Conservation (phyloP, 495 filamentous ascomycete genomes). For the Penicillium simplicissimum region DNA sequence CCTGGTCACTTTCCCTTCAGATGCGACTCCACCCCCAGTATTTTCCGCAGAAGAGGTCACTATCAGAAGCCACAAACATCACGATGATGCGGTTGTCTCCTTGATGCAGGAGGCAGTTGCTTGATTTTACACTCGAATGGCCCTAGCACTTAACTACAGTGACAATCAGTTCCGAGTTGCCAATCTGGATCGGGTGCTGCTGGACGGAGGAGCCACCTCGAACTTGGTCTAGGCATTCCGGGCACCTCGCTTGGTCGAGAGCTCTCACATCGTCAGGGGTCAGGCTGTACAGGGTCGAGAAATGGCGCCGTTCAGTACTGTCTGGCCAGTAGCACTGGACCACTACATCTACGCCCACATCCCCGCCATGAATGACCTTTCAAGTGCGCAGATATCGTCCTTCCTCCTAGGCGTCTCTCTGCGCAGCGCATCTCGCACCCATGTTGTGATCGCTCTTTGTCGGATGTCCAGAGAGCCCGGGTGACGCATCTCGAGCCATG, state of each 20-base stretch:
- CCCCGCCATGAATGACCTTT: conserved; percentile 7
- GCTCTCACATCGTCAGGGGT: conserved; percentile 9
- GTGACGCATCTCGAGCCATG: conserved; percentile 1
- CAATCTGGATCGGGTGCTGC: too few relatives aligned
- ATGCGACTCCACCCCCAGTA: too few relatives aligned
- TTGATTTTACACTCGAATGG: too few relatives aligned
- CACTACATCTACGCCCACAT: conserved; percentile 11
- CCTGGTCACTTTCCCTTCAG: too few relatives aligned
- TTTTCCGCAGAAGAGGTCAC: too few relatives aligned
- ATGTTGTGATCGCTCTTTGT: conserved; percentile 4
- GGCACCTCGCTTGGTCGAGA: conserved; percentile 10
- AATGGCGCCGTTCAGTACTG: conserved; percentile 12
- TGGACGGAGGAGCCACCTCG: too few relatives aligned
- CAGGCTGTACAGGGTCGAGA: conserved; percentile 10
- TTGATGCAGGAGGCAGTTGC: too few relatives aligned
- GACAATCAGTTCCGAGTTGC: too few relatives aligned
- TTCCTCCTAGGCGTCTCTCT: conserved; percentile 5
- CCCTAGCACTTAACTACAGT: too few relatives aligned
- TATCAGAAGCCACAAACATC: too few relatives aligned
- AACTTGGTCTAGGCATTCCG: background rate
- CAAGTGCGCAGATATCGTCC: background rate
- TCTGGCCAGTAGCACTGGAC: conserved; percentile 6
- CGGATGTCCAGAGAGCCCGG: conserved; percentile 12
- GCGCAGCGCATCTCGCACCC: conserved; percentile 1
- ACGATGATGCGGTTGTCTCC: too few relatives aligned